These are phyloP conservation scores for Phytophthora megakarya DNA, from an alignment of 352 stramenopile genomes.

Conservation along the genomic window DNA sequence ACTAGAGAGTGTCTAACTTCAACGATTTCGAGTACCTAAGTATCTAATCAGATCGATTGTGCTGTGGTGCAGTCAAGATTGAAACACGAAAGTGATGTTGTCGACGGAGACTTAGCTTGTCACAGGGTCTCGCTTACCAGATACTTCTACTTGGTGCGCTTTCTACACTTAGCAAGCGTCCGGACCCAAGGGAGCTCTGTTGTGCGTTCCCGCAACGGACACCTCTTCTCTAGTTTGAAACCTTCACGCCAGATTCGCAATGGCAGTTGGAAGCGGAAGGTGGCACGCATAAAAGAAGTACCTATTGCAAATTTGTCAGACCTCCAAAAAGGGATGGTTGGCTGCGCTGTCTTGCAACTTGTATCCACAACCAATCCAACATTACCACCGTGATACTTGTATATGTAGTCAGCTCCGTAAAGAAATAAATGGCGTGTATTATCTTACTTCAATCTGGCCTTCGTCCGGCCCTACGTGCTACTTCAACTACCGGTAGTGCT, in stretches of 20 bases:
- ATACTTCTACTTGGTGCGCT: too few relatives aligned
- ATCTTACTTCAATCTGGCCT: constrained; percentile 4
- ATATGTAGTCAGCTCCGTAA: not conserved
- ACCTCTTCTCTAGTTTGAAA: constrained; percentile 6
- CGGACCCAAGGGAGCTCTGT: not conserved
- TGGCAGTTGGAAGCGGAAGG: constrained; percentile 1
- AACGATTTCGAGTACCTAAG: too few relatives aligned
- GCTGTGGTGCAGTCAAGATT: too few relatives aligned
- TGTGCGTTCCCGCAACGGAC: constrained; percentile 7
- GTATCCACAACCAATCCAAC: not conserved
- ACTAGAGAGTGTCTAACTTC: too few relatives aligned
- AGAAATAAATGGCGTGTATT: constrained; percentile 19
- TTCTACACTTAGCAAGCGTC: too few relatives aligned
- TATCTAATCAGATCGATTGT: too few relatives aligned
- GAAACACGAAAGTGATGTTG: too few relatives aligned
- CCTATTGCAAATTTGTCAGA: too few relatives aligned
- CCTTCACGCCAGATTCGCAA: constrained; percentile 4
- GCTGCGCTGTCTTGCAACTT: not conserved
- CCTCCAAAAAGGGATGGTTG: constrained; percentile 1
- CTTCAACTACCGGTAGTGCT: constrained; percentile 27
- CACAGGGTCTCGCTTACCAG: too few relatives aligned
- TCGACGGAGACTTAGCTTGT: too few relatives aligned
- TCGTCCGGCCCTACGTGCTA: not conserved
- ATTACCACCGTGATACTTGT: too few relatives aligned
- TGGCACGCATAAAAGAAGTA: constrained; percentile 4